Base-by-base conservation (phyloP, 768 basidiomycete genomes). In the Pleurotus ostreatus region DNA sequence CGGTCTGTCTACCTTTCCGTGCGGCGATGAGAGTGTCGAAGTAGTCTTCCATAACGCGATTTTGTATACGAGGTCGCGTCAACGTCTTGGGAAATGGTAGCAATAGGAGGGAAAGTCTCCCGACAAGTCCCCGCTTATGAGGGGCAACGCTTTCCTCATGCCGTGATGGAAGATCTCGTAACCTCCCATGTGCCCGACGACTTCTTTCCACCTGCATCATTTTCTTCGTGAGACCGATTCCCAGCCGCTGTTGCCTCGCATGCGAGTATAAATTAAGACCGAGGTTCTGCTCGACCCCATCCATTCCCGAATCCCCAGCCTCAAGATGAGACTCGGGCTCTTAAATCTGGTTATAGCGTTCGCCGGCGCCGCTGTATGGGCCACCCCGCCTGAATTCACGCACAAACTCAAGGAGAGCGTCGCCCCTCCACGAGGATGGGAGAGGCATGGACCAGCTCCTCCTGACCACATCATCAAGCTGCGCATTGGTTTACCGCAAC, bases 401-500 rank as follows among this genome's bases (percentile, higher is more conserved):
- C 51, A 60, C 18, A 58, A 67, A 61, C 65, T 82, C 65, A 85
- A 84, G 69, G 82, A 85, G 59, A 71, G 66, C 49, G 69, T 82
- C 55, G 5, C 63, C n/a, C 64, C 71, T 16, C 81, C 81, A 57
- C 70, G 47, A 25, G 78, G 78, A 11, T 86, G 84, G 85, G 51
- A 68, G 30, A 66, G 68, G 53, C 62, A 71, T 1, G 70, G 73
- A 37, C 65, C 69, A 30, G 76, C 84, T 16, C 70, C 77, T 8
- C 59, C 76, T 1, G 68, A 76, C 58, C 74, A 80, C 60, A 65
- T 63, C 16, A 74, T 88, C 40, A 66, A 71, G 40, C 77, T 87
- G 62, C 84, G 80, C 56, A 82, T 86, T 45, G 84, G 75, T 13
- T 76, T 86, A 18, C 75, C 74, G 5, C 83, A 82, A 58, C 74